These are phyloP conservation scores for Fusarium gaditjirri DNA, from an alignment of 2,329 filamentous ascomycete species.

Conservation along the genomic window DNA sequence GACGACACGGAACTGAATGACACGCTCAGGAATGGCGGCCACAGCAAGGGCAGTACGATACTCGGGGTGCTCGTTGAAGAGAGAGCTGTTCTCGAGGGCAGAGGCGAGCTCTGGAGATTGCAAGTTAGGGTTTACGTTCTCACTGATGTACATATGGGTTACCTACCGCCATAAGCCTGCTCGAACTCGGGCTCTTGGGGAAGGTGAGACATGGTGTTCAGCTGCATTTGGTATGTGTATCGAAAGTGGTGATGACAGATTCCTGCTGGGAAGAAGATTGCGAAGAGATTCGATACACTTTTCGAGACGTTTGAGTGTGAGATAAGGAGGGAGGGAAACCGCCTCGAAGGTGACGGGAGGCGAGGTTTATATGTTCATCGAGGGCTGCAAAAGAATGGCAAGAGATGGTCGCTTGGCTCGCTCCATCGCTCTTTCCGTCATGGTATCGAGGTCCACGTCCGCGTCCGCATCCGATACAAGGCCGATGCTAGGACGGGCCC, in stretches of 20 bases:
- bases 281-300: constrained; percentile 15
- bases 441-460: constrained; percentile 13
- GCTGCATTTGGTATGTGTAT: constrained; percentile 33
- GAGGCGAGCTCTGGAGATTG: constrained; percentile 81
- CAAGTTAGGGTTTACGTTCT: constrained; percentile 11
- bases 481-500: constrained; percentile 1
- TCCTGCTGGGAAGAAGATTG: not conserved
- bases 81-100: constrained; percentile 91
- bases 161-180: constrained; percentile 93
- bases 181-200: constrained; percentile 95
- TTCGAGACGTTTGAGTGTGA: not conserved
- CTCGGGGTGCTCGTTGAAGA: constrained; percentile 94
- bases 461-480: constrained; percentile 24
- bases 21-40: constrained; percentile 89
- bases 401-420: constrained; percentile 11
- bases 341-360: constrained; percentile 19
- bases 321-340: constrained; percentile 4
- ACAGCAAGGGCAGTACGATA: constrained; percentile 92
- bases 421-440: constrained; percentile 28
- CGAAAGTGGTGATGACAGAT: constrained; percentile 13
- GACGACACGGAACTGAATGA: constrained; percentile 96
- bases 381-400: constrained; percentile 10
- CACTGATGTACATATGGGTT: constrained; percentile 19
- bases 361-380: constrained; percentile 36
- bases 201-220: constrained; percentile 79